Base-by-base conservation (phyloP, 306 rosid species). In the Rosa multiflora region DNA sequence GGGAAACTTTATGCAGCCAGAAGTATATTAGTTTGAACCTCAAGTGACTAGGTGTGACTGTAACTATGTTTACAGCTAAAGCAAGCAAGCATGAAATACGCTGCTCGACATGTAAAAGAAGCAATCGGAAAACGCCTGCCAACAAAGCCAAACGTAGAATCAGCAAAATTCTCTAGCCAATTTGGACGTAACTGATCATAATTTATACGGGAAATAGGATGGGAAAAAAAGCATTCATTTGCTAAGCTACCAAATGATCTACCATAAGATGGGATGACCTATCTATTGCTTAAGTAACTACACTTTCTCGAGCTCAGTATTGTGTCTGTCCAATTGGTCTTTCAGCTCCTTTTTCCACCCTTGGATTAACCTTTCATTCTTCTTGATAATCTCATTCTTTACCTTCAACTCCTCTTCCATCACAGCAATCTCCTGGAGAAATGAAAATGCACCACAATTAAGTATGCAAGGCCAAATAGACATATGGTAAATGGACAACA, bases 321-420 rank as follows among this genome's bases (percentile, higher is more conserved):
- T 84, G 80, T 92, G 99, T 70, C 83, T 86, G 79, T 82, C 90
- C 82, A 90, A 75, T 71, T 93, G 99, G 56, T 85, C 96, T 82
- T 83, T 88, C 82, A 90, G 80, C 79, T 91, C 96, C 84, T 87
- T 92, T 72, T 84, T 88, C 98, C 98, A 95, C 77, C 87, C 91
- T 81, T 80, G 87, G 79, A 95, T 88, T 56, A 90, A 76, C 62
- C 71, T 88, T 84, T 91, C 97, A 72, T 95, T 93, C 81, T 88
- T 91, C 52, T 84, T 85, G 73, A 95, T 87, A 77, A 92, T 80
- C 81, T 83, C 97, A 4, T 46, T 80, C 83, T 92, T 95, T 37
- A n/a, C 59, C 74, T 78, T 78, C 61, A 92, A 87, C 58, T 92
- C 98, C 49, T 88, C 94, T 82, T 91, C 99, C 97, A 95, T 92